These are phyloP conservation scores for Citrus cavaleriei DNA, from an alignment of 345 rosid genomes.

Conservation along the genomic window DNA sequence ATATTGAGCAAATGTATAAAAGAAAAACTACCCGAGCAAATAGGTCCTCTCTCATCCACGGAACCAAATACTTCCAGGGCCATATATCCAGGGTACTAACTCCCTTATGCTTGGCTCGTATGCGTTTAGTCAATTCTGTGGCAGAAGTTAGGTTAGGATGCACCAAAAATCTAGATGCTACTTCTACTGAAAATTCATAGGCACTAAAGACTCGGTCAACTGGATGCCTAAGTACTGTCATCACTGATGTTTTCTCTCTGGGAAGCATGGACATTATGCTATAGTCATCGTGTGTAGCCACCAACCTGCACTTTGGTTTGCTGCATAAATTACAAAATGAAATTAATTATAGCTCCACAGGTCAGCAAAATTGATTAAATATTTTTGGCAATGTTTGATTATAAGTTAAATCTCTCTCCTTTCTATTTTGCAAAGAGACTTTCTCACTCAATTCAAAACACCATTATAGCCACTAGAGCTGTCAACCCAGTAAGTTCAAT, in stretches of 20 bases:
- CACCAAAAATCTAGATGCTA: slow-evolving; percentile 94
- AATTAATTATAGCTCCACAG: not conserved
- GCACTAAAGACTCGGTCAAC: slow-evolving; percentile 84
- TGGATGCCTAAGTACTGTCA: slow-evolving; percentile 90
- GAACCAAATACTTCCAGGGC: slow-evolving; percentile 98
- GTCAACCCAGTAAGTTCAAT: not conserved
- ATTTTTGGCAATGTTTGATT: not conserved
- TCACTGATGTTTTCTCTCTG: slow-evolving; percentile 72
- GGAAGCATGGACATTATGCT: slow-evolving; percentile 90
- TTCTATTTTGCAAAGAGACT: not conserved
- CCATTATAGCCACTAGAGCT: not conserved
- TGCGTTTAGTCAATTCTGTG: slow-evolving; percentile 52
- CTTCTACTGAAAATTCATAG: slow-evolving; percentile 93
- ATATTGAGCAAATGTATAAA: slow-evolving; percentile 2
- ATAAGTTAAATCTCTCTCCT: not conserved
- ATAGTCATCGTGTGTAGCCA: slow-evolving; percentile 95
- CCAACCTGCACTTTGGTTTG: slow-evolving; percentile 68
- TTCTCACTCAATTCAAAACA: not conserved
- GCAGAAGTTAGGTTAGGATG: slow-evolving; percentile 93
- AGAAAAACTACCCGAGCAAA: slow-evolving; percentile 69
- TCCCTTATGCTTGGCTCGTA: slow-evolving; percentile 55
- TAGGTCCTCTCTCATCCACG: slow-evolving; percentile 98
- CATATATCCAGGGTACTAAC: slow-evolving; percentile 95
- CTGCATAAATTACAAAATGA: slow-evolving; percentile 40
- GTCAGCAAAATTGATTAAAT: not conserved